phyloP scores from a whole-genome alignment of 1,284 basidiomycete genomes.

The Cryptococcus maquisensis region DNA sequence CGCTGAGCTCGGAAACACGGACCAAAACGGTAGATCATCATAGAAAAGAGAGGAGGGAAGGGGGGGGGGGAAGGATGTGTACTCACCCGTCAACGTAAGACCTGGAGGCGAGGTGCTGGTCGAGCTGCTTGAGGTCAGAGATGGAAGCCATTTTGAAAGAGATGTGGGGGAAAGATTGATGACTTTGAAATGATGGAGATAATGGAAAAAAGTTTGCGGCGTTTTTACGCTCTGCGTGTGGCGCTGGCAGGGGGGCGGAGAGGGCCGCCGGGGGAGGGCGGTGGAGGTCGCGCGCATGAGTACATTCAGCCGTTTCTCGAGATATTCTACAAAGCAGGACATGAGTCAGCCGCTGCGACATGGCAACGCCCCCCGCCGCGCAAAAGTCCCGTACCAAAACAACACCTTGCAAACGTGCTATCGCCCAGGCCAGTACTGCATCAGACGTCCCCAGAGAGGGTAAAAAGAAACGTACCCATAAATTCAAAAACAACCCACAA shows the following conservation, averaged over 20 bases:
- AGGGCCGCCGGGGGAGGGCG: conserved; percentile 9
- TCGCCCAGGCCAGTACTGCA: neutral
- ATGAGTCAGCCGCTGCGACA: neutral
- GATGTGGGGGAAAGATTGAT: conserved; percentile 10
- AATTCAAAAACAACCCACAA: neutral
- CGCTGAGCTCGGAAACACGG: conserved; percentile 97
- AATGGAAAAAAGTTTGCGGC: too few species aligned
- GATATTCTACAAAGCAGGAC: too few species aligned
- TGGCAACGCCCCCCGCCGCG: too few species aligned
- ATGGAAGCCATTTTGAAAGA: conserved; percentile 58
- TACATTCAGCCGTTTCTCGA: too few species aligned
- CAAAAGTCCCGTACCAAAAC: too few species aligned
- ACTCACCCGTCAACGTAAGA: conserved; percentile 92
- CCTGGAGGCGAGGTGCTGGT: conserved; percentile 74
- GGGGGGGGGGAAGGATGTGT: neutral
- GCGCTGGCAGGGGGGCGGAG: conserved; percentile 2
- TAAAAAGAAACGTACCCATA: too few species aligned
- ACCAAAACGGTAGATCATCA: conserved; percentile 90
- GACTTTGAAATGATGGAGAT: conserved; percentile 20
- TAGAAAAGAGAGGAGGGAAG: conserved; percentile 17
- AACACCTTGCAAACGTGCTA: neutral
- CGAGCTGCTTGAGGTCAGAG: conserved; percentile 66
- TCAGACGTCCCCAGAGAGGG: neutral
- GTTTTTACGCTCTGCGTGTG: conserved; percentile 4
- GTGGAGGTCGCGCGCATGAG: too few species aligned